These are phyloP conservation scores for Aspergillus leporis DNA, from an alignment of 495 filamentous ascomycete species.

Conservation along the genomic window DNA sequence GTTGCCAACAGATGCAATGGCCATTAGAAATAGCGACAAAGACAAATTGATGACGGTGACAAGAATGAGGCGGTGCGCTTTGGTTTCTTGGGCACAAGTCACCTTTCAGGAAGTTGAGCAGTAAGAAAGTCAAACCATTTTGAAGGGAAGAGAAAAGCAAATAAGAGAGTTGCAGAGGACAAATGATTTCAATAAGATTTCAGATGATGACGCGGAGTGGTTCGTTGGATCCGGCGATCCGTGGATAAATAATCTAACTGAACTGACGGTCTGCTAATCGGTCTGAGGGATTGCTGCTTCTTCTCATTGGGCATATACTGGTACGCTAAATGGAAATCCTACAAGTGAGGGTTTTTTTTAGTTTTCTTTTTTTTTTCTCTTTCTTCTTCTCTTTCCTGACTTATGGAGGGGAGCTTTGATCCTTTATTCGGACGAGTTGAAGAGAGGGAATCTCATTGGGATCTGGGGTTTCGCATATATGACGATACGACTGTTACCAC, in stretches of 20 bases:
- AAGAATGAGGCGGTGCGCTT: conserved; percentile 26
- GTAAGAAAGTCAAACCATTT: conserved; percentile 4
- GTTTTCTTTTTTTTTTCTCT: background rate
- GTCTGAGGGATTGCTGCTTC: background rate
- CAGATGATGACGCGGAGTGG: conserved; percentile 24
- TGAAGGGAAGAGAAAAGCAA: conserved; percentile 8
- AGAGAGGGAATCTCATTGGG: no score
- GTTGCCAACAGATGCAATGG: background rate
- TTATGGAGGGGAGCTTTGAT: background rate
- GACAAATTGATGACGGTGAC: conserved; percentile 15
- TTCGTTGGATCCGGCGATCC: conserved; percentile 12
- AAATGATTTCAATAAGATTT: conserved; percentile 11
- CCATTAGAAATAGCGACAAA: background rate
- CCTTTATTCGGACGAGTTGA: no score
- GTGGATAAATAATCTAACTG: background rate
- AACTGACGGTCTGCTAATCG: background rate
- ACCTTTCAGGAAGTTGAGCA: conserved; percentile 7
- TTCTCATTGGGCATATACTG: background rate
- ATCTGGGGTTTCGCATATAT: no score
- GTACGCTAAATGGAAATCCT: conserved; percentile 1
- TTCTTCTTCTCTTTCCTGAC: background rate
- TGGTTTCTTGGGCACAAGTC: conserved; percentile 17
- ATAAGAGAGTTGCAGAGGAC: background rate
- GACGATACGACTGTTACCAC: background rate
- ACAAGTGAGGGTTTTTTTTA: background rate